These are phyloP conservation scores for Mycena rosella DNA, from an alignment of 768 basidiomycete genomes.

Conservation along the genomic window DNA sequence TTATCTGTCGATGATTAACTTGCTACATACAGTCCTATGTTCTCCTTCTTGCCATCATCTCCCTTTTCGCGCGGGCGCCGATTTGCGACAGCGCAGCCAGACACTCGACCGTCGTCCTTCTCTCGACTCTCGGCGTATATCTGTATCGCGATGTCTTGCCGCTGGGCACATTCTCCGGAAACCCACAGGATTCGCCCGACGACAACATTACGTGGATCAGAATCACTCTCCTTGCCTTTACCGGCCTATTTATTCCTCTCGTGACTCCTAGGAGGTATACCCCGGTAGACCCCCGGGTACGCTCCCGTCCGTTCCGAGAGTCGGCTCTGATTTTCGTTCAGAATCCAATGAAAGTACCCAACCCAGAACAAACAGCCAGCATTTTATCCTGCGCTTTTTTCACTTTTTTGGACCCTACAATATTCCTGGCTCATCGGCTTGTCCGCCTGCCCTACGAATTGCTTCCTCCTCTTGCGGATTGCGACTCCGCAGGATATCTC, in stretches of 20 bases:
- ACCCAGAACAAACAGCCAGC: slow-evolving; percentile 66
- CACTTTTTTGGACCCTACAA: slow-evolving; percentile 66
- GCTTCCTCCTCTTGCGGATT: slow-evolving; percentile 73
- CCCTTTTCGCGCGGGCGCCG: background rate
- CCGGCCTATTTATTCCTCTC: slow-evolving; percentile 63
- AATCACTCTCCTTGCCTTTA: slow-evolving; percentile 56
- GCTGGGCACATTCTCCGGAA: slow-evolving; percentile 59
- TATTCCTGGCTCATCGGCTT: slow-evolving; percentile 58
- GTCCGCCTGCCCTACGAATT: slow-evolving; percentile 62
- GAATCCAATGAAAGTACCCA: slow-evolving; percentile 48
- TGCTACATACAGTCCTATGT: background rate
- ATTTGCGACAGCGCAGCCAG: slow-evolving; percentile 21
- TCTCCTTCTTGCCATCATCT: background rate
- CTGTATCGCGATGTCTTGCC: slow-evolving; percentile 71
- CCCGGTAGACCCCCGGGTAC: slow-evolving; percentile 65
- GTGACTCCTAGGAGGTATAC: slow-evolving; percentile 64
- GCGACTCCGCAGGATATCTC: slow-evolving; percentile 52
- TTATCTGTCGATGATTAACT: background rate
- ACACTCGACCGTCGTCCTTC: slow-evolving; percentile 45
- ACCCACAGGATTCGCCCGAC: slow-evolving; percentile 58
- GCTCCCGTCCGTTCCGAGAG: slow-evolving; percentile 12
- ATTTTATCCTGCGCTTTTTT: slow-evolving; percentile 58
- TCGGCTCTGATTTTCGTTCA: slow-evolving; percentile 22
- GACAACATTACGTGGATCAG: slow-evolving; percentile 65
- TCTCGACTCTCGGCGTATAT: slow-evolving; percentile 57